A percentile compares a stretch with the other conserved stretches of the same genome.
Conservation (phyloP, 805 yeast species). For the Starmerella khaoyaiensis region DNA sequence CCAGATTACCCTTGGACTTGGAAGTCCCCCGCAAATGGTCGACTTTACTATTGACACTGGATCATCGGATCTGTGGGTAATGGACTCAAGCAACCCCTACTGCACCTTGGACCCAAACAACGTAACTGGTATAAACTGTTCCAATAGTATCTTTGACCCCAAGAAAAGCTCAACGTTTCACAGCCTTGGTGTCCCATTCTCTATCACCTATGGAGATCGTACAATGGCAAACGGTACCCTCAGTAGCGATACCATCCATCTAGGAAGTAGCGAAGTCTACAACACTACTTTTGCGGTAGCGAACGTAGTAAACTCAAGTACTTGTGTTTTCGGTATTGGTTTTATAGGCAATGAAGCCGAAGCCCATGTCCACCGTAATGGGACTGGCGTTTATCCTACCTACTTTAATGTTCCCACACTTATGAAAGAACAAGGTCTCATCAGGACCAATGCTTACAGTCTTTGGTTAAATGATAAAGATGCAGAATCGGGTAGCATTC, state of each 20-base stretch:
- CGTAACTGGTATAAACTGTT: constrained; percentile 18
- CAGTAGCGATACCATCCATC: constrained; percentile 37
- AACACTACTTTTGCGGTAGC: constrained; percentile 64
- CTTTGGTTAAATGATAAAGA: constrained; percentile 32
- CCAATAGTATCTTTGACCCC: constrained; percentile 24
- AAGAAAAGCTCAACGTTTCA: constrained; percentile 24
- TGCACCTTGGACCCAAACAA: constrained; percentile 9
- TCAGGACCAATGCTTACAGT: constrained; percentile 35
- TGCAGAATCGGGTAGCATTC: constrained; percentile 29
- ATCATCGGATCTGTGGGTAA: constrained; percentile 58
- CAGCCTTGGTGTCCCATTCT: constrained; percentile 14
- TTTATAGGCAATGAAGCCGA: constrained; percentile 26
- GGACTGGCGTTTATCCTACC: constrained; percentile 12
- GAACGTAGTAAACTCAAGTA: constrained; percentile 44
- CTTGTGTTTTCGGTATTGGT: constrained; percentile 39
- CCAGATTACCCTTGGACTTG: constrained; percentile 28
- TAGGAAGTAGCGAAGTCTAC: constrained; percentile 37
- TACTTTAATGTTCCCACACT: constrained; percentile 56
- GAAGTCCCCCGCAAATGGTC: constrained; percentile 42
- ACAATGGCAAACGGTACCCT: constrained; percentile 40
- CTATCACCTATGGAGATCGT: constrained; percentile 31
- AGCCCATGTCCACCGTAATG: constrained; percentile 14
- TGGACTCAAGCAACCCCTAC: constrained; percentile 15
- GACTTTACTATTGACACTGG: constrained; percentile 57
- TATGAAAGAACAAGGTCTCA: constrained; percentile 38